A percentile compares a stretch with the other conserved stretches of the same genome.
These are phyloP conservation scores for Ricinus communis DNA, from an alignment of 345 rosid genomes.

Conservation along the genomic window DNA sequence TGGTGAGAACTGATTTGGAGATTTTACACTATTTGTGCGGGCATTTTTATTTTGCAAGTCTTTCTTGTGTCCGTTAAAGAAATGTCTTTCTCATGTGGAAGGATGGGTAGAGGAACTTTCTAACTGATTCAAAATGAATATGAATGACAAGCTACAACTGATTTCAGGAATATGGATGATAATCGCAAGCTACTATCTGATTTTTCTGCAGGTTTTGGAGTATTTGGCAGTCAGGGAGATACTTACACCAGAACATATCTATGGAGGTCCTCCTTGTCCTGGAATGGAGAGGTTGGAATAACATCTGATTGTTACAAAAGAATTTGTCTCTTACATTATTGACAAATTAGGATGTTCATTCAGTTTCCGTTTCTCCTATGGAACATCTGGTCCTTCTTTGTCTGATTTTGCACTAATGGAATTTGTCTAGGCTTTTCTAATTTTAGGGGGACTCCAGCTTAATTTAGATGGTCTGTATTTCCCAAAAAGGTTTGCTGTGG, in stretches of 20 bases:
- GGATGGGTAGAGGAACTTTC: no score
- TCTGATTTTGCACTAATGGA: no score
- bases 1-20: no score
- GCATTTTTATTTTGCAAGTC: neutral
- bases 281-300: conserved; percentile 82
- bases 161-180: neutral
- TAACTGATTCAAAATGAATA: no score
- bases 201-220: conserved; percentile 77
- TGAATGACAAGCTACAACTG: no score
- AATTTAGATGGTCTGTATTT: no score
- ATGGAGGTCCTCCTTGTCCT: conserved; percentile 78
- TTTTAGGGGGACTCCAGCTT: no score
- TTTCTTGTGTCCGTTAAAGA: neutral
- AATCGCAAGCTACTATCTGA: neutral
- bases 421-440: neutral
- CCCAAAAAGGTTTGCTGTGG: neutral
- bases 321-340: neutral
- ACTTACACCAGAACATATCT: conserved; percentile 72
- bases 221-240: conserved; percentile 77
- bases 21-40: no score
- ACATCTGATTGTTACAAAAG: conserved; percentile 16
- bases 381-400: neutral
- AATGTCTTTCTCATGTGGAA: no score
- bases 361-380: neutral
- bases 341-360: neutral